phyloP scores from a whole-genome alignment of 2,329 filamentous ascomycete species.

The Alternaria solani region DNA sequence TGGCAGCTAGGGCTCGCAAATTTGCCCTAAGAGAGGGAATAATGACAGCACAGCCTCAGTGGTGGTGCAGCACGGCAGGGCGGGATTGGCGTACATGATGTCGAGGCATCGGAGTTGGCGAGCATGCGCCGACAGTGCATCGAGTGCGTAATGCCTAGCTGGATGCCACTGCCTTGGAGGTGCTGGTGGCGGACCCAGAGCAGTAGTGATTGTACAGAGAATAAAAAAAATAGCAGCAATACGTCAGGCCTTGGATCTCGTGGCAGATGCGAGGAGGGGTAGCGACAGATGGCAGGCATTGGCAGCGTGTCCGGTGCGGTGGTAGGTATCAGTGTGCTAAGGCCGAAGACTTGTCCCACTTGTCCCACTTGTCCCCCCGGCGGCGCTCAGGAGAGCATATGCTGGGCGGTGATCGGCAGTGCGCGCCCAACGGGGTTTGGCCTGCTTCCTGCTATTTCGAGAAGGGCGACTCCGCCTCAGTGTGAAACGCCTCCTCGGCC shows the following conservation, averaged over 20 bases:
- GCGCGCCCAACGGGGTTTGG: constrained; percentile 16
- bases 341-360: not conserved
- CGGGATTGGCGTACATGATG: constrained; percentile 19
- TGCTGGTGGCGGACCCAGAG: not conserved
- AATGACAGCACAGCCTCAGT: constrained; percentile 27
- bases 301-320: not conserved
- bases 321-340: not conserved
- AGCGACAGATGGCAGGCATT: not conserved
- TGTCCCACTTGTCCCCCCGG: not conserved
- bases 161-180: constrained; percentile 2
- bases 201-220: not conserved
- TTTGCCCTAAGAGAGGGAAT: not conserved
- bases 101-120: constrained; percentile 19
- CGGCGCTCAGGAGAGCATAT: constrained; percentile 10
- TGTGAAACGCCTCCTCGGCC: constrained; percentile 25
- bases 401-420: constrained; percentile 12
- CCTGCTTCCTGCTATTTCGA: constrained; percentile 27
- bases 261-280: not conserved
- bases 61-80: constrained; percentile 16
- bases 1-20: constrained; percentile 11
- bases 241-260: not conserved
- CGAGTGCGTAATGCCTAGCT: constrained; percentile 26
- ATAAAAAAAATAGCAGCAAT: not conserved
- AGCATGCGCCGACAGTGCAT: constrained; percentile 16
- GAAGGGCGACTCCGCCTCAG: constrained; percentile 23